phyloP scores from a whole-genome alignment of 78 protist species.

The Creolimax fragrantissima region DNA sequence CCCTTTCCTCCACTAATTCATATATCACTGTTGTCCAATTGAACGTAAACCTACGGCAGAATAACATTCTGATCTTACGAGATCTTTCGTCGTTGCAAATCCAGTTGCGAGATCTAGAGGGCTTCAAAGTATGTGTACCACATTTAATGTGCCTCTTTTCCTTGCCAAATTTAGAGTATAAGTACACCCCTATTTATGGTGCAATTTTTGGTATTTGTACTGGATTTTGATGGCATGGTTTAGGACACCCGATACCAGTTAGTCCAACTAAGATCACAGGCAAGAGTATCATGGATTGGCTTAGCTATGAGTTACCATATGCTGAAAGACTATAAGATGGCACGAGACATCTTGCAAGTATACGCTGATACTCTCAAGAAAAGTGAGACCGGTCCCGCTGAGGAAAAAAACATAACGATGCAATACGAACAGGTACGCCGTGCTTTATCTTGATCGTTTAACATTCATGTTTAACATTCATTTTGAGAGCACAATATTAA shows the following conservation, averaged over 20 bases:
- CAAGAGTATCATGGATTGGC: slow-evolving; percentile 63
- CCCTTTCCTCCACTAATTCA: too few species aligned
- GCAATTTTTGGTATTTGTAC: too few species aligned
- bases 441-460: neutral
- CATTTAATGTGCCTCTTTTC: too few species aligned
- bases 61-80: slow-evolving; percentile 56
- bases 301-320: slow-evolving; percentile 65
- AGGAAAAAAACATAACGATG: neutral
- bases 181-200: too few species aligned
- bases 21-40: too few species aligned
- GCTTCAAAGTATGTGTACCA: slow-evolving; percentile 37
- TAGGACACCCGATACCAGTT: slow-evolving; percentile 58
- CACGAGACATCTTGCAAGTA: slow-evolving; percentile 39
- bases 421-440: neutral
- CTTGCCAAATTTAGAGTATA: too few species aligned
- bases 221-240: too few species aligned
- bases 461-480: too few species aligned
- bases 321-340: slow-evolving; percentile 29
- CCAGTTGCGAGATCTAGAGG: slow-evolving; percentile 63
- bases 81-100: slow-evolving; percentile 68
- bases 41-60: neutral
- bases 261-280: slow-evolving; percentile 48
- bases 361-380: slow-evolving; percentile 30
- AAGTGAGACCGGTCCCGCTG: neutral
- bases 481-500: too few species aligned